Evolutionary conservation across 164 flowering plant genomes (phyloP).

Genomic region (Paratinospora sagittata): DNA sequence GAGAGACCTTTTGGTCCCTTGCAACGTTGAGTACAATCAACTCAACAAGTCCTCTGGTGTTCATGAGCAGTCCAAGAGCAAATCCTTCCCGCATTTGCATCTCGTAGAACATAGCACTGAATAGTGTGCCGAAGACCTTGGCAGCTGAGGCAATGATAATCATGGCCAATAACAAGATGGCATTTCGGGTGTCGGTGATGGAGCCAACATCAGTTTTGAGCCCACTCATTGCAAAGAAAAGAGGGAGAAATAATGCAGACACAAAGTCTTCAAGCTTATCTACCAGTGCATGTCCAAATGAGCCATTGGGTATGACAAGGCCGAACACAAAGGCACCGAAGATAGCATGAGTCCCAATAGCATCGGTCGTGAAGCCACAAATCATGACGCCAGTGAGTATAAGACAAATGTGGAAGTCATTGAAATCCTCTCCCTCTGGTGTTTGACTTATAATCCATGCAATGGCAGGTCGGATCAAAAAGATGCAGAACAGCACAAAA

Average conservation of each 20-base stretch:
- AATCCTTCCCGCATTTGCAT: constrained; percentile 7
- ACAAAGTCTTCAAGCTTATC: constrained; percentile 17
- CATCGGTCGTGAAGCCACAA: constrained; percentile 12
- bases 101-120: background rate
- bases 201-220: constrained; percentile 4
- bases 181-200: background rate
- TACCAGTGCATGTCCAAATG: constrained; percentile 2
- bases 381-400: constrained; percentile 15
- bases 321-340: constrained; percentile 19
- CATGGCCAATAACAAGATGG: background rate
- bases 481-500: constrained; percentile 9
- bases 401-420: constrained; percentile 10
- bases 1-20: constrained; percentile 15
- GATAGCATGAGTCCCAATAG: constrained; percentile 11
- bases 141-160: constrained; percentile 1
- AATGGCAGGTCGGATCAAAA: constrained; percentile 7
- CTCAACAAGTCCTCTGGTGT: constrained; percentile 18
- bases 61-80: constrained; percentile 17
- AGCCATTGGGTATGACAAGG: constrained; percentile 16
- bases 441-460: background rate
- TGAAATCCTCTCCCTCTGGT: constrained; percentile 12
- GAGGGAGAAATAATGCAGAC: constrained; percentile 8
- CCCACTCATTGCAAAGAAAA: constrained; percentile 15
- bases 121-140: constrained; percentile 5
- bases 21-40: constrained; percentile 13